phyloP scores from a whole-genome alignment of 2,329 filamentous ascomycete genomes.

The Lachnellula occidentalis region DNA sequence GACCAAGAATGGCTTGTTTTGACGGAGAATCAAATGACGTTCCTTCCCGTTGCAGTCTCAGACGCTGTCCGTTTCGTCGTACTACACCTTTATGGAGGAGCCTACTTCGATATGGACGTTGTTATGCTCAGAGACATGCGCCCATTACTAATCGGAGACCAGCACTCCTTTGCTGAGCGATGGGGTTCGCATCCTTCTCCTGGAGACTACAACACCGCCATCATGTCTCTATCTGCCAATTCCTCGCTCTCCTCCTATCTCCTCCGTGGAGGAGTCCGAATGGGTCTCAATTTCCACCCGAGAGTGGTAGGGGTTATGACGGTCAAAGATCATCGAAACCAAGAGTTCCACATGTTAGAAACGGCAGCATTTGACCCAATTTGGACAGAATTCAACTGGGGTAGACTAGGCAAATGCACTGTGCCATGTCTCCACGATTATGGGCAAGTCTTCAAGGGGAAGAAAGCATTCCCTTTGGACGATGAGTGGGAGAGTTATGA shows the following conservation, averaged over 20 bases:
- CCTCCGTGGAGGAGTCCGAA: conserved; percentile 48
- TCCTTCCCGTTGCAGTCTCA: conserved; percentile 51
- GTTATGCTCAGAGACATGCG: conserved; percentile 50
- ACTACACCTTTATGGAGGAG: conserved; percentile 47
- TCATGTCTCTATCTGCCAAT: conserved; percentile 51
- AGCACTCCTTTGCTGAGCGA: conserved; percentile 48
- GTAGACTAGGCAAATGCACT: conserved; percentile 45
- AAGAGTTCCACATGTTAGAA: conserved; percentile 51
- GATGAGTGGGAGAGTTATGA: conserved; percentile 50
- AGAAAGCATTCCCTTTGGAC: conserved; percentile 37
- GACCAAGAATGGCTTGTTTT: conserved; percentile 49
- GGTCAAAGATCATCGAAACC: conserved; percentile 48
- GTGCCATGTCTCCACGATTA: conserved; percentile 51
- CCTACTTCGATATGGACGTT: conserved; percentile 52
- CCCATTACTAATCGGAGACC: conserved; percentile 44
- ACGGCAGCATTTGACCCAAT: conserved; percentile 52
- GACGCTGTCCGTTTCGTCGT: conserved; percentile 51
- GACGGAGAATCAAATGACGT: conserved; percentile 50
- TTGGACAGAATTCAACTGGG: conserved; percentile 53
- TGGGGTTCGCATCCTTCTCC: conserved; percentile 48
- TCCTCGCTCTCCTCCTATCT: conserved; percentile 49
- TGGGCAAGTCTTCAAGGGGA: conserved; percentile 45
- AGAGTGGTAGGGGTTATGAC: conserved; percentile 50
- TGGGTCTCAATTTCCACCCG: conserved; percentile 54
- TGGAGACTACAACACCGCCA: conserved; percentile 52